A percentile compares a stretch with the other conserved stretches of the same genome.
Conservation (phyloP, 1,284 basidiomycete genomes). For the Tilletia setariae region DNA sequence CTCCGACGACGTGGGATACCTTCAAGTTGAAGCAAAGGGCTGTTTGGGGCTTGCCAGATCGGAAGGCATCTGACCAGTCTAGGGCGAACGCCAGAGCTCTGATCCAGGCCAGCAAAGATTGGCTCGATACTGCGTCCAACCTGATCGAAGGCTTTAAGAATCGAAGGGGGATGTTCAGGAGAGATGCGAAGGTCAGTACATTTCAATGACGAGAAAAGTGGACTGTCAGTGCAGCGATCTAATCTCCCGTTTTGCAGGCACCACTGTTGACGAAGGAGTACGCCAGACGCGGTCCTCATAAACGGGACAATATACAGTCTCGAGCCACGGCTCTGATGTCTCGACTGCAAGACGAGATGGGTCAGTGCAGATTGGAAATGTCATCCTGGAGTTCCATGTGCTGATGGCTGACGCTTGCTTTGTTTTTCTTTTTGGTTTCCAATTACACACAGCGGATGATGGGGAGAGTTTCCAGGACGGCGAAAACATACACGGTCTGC, state of each 20-base stretch:
- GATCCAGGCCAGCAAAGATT: slow-evolving; percentile 59
- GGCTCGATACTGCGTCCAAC: slow-evolving; percentile 78
- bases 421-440: slow-evolving; percentile 33
- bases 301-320: slow-evolving; percentile 58
- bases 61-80: too few relatives aligned
- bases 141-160: slow-evolving; percentile 70
- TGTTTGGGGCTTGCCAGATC: too few relatives aligned
- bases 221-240: neutral
- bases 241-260: slow-evolving; percentile 21
- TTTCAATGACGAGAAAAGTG: too few relatives aligned
- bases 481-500: slow-evolving; percentile 29
- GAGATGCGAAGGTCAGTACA: slow-evolving; percentile 9
- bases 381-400: neutral
- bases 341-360: slow-evolving; percentile 70
- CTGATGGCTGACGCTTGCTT: neutral
- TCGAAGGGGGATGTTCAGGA: slow-evolving; percentile 51
- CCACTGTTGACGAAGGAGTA: neutral
- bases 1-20: neutral
- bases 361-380: slow-evolving; percentile 56
- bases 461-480: slow-evolving; percentile 54
- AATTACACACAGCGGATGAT: slow-evolving; percentile 48
- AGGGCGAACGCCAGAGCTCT: too few relatives aligned
- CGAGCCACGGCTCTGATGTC: slow-evolving; percentile 72
- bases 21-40: neutral
- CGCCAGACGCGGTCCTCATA: slow-evolving; percentile 18